These are phyloP conservation scores for Maudiozyma turicensis DNA, from an alignment of 805 yeast genomes.

Conservation along the genomic window DNA sequence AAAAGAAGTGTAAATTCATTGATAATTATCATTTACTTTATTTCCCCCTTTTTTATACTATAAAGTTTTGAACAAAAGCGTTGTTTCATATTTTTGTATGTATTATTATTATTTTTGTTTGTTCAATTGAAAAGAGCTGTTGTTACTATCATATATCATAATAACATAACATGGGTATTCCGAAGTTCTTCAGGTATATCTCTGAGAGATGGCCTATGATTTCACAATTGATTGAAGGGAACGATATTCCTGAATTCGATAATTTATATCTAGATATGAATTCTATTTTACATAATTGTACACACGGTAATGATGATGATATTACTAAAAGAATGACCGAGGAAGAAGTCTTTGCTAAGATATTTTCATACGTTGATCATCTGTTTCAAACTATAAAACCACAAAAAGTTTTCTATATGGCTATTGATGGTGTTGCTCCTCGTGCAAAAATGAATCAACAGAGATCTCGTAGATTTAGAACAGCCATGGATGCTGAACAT, in stretches of 20 bases:
- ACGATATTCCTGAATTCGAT: constrained; percentile 86
- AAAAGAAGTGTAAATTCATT: no score
- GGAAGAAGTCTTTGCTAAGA: constrained; percentile 86
- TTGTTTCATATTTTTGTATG: no score
- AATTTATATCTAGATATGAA: constrained; percentile 95
- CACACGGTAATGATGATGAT: constrained; percentile 71
- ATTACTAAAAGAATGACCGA: constrained; percentile 62
- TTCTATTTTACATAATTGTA: constrained; percentile 87
- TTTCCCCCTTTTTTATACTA: not conserved
- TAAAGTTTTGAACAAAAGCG: not conserved
- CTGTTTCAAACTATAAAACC: constrained; percentile 83
- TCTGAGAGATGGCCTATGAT: constrained; percentile 98
- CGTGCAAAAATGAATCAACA: constrained; percentile 98
- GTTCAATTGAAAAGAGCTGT: not conserved
- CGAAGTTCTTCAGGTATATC: constrained; percentile 91
- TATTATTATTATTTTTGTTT: no score
- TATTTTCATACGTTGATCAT: constrained; percentile 90
- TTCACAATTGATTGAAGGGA: constrained; percentile 72
- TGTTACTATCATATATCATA: not conserved
- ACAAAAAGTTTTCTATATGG: constrained; percentile 81
- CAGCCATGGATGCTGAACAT: constrained; percentile 87
- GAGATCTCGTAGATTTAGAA: constrained; percentile 87
- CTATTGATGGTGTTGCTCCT: constrained; percentile 98
- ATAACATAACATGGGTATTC: constrained; percentile 59
- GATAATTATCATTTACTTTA: no score